Evolutionary conservation across 2,329 filamentous ascomycete species (phyloP).

Genomic region (Colletotrichum lini): DNA sequence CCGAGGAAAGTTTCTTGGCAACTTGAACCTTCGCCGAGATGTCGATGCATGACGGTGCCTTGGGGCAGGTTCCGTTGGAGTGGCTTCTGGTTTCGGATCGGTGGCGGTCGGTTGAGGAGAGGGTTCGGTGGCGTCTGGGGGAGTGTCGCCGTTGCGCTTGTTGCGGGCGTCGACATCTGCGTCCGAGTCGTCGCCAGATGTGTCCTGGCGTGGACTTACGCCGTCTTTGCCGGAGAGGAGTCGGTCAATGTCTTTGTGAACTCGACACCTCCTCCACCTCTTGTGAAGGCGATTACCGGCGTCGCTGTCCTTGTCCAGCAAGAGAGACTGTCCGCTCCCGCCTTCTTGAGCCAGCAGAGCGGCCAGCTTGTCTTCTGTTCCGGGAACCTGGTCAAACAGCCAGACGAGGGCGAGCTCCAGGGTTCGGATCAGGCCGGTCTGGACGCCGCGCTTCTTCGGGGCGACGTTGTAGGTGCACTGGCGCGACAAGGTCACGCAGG

Average conservation of each 20-base stretch:
- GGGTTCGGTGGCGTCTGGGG: conserved; percentile 2
- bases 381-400: conserved; percentile 74
- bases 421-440: conserved; percentile 84
- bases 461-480: conserved; percentile 80
- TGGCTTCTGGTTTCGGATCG: conserved; percentile 25
- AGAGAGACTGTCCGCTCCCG: conserved; percentile 58
- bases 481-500: conserved; percentile 74
- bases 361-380: conserved; percentile 71
- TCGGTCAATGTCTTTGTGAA: conserved; percentile 74
- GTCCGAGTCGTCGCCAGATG: conserved; percentile 53
- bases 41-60: conserved; percentile 30
- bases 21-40: conserved; percentile 44
- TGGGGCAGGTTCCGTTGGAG: neutral
- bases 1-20: conserved; percentile 70
- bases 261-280: conserved; percentile 73
- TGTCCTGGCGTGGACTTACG: conserved; percentile 51
- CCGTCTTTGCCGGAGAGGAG: conserved; percentile 66
- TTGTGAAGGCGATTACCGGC: conserved; percentile 71
- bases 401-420: conserved; percentile 79
- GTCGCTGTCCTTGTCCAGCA: conserved; percentile 66
- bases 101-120: conserved; percentile 18
- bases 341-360: conserved; percentile 64
- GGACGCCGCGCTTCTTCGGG: conserved; percentile 83
- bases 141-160: conserved; percentile 30
- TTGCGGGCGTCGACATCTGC: conserved; percentile 44